Percentiles rank a stretch among this genome's conserved stretches.
Conservation (phyloP, 495 filamentous ascomycete genomes). For the Aspergillus heteromorphus region DNA sequence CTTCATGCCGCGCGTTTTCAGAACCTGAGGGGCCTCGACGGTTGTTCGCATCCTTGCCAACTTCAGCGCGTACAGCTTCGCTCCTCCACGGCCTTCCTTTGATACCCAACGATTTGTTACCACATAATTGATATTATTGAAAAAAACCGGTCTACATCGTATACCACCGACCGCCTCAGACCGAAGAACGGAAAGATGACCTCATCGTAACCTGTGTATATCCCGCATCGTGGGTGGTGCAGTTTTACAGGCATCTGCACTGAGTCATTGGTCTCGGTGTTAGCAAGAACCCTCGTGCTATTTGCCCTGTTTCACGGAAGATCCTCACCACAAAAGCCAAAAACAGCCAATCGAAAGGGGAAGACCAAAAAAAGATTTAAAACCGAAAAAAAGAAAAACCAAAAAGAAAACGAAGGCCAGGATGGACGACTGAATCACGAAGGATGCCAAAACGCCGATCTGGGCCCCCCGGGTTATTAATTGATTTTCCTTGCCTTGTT, state of each 20-base stretch:
- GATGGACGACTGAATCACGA: constrained; percentile 26
- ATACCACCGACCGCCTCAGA: constrained; percentile 13
- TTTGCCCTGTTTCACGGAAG: constrained; percentile 15
- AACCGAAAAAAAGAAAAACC: constrained; percentile 13
- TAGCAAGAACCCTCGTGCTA: constrained; percentile 12
- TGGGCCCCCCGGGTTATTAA: constrained; percentile 30
- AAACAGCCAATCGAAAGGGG: constrained; percentile 14
- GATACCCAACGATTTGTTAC: constrained; percentile 38
- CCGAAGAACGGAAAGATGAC: constrained; percentile 4
- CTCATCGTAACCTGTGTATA: constrained; percentile 20
- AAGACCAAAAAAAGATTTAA: constrained; percentile 12
- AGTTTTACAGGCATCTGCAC: constrained; percentile 5
- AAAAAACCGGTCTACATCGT: constrained; percentile 16
- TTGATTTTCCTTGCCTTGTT: constrained; percentile 24
- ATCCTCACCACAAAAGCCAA: background rate
- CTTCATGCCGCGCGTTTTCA: constrained; percentile 8
- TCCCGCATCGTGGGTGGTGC: constrained; percentile 8
- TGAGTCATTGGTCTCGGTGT: constrained; percentile 10
- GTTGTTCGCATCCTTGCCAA: constrained; percentile 19
- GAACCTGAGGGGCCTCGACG: constrained; percentile 14
- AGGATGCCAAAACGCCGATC: constrained; percentile 31
- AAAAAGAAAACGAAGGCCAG: constrained; percentile 18
- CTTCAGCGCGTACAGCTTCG: constrained; percentile 22
- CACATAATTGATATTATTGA: constrained; percentile 21
- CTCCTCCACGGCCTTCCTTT: constrained; percentile 34